Evolutionary conservation across 140 eudicot genomes (phyloP).

Genomic region (Oenanthe javanica): DNA sequence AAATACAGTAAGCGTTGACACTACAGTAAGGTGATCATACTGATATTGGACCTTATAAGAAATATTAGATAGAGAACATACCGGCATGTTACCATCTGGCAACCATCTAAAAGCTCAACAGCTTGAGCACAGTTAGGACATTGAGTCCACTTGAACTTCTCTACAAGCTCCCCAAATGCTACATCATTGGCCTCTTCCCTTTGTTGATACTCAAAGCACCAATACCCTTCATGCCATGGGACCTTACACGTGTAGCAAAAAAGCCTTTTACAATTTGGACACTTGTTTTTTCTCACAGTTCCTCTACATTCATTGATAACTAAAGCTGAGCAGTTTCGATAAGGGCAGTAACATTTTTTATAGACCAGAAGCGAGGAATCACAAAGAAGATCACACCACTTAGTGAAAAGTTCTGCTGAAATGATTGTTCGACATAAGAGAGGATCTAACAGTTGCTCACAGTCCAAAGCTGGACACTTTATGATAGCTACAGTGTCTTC

Average conservation of each 20-base stretch:
- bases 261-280: constrained; percentile 21
- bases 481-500: constrained; percentile 8
- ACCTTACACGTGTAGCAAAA: constrained; percentile 23
- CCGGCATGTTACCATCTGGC: constrained; percentile 34
- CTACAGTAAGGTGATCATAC: background rate
- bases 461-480: constrained; percentile 18
- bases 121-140: constrained; percentile 37
- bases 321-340: constrained; percentile 23
- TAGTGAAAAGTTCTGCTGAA: constrained; percentile 6
- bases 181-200: constrained; percentile 32
- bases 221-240: constrained; percentile 27
- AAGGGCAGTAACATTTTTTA: constrained; percentile 27
- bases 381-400: constrained; percentile 26
- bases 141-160: constrained; percentile 29
- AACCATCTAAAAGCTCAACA: constrained; percentile 30
- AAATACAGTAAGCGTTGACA: no score
- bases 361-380: constrained; percentile 8
- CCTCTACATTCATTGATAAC: constrained; percentile 32
- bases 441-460: constrained; percentile 20
- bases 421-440: constrained; percentile 10
- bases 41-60: no score
- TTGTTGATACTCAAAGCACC: constrained; percentile 13
- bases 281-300: constrained; percentile 11
- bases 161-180: constrained; percentile 23
- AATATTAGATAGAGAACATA: background rate